A percentile compares a stretch with the other conserved stretches of the same genome.
Evolutionary conservation across 345 rosid genomes (phyloP).

Genomic region (Eucalyptus rudis): DNA sequence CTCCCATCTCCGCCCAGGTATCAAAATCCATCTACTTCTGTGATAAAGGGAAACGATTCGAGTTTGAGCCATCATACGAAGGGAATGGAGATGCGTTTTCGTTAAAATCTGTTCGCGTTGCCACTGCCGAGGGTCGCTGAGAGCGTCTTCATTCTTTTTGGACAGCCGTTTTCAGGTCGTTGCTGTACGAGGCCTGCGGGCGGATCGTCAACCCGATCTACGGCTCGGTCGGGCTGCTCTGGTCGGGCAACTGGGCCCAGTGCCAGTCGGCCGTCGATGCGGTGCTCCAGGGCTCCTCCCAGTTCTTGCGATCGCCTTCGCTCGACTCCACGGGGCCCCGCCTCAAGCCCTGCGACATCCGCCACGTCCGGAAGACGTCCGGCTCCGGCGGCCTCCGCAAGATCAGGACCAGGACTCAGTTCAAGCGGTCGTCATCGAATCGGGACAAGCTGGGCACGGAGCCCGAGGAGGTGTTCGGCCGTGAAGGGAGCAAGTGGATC

Average conservation of each 20-base stretch:
- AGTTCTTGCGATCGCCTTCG: background rate
- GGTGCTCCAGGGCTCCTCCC: background rate
- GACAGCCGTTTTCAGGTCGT: conserved; percentile 37
- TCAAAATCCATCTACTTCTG: background rate
- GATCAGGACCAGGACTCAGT: background rate
- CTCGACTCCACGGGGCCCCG: background rate
- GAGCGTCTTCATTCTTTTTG: background rate
- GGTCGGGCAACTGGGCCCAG: conserved; percentile 47
- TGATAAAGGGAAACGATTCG: background rate
- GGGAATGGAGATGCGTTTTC: background rate
- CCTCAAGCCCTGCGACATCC: background rate
- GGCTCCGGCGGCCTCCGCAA: background rate
- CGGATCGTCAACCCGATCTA: conserved; percentile 44
- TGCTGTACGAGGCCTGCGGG: conserved; percentile 64
- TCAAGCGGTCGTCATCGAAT: background rate
- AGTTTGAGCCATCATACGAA: background rate
- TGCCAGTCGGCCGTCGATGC: conserved; percentile 41
- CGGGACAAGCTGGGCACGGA: background rate
- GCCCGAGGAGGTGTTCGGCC: background rate
- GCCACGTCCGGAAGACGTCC: background rate
- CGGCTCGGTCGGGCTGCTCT: conserved; percentile 46
- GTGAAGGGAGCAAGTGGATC: background rate
- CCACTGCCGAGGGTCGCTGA: background rate
- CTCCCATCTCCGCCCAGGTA: conserved; percentile 31
- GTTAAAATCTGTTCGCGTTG: background rate